These are phyloP conservation scores for Phytophthora macrochlamydospora DNA, from an alignment of 352 stramenopile genomes.

Conservation along the genomic window DNA sequence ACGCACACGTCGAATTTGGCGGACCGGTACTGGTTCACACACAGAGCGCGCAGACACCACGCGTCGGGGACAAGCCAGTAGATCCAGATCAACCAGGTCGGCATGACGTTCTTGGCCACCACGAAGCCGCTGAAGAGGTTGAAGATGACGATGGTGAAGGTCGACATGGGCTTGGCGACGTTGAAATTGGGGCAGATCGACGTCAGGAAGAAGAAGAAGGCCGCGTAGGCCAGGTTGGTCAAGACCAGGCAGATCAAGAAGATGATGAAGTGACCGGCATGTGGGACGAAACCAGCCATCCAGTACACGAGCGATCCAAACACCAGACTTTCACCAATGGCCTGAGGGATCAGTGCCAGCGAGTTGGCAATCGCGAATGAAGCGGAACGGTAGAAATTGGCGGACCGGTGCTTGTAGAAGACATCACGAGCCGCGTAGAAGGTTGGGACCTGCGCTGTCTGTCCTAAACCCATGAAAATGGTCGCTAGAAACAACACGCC, in stretches of 20 bases:
- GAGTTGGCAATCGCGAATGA: slow-evolving; percentile 62
- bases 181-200: slow-evolving; percentile 34
- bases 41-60: slow-evolving; percentile 45
- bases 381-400: slow-evolving; percentile 80
- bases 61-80: slow-evolving; percentile 65
- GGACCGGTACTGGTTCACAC: slow-evolving; percentile 51
- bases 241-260: slow-evolving; percentile 38
- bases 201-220: slow-evolving; percentile 47
- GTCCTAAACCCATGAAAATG: slow-evolving; percentile 83
- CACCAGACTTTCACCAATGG: slow-evolving; percentile 56
- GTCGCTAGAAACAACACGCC: slow-evolving; percentile 79
- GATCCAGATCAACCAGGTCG: slow-evolving; percentile 58
- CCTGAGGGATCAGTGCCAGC: slow-evolving; percentile 34
- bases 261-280: slow-evolving; percentile 35
- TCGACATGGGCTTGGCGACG: slow-evolving; percentile 48
- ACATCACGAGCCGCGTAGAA: slow-evolving; percentile 68
- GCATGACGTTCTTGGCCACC: slow-evolving; percentile 52
- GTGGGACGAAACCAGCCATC: slow-evolving; percentile 55
- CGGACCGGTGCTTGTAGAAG: slow-evolving; percentile 84
- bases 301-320: slow-evolving; percentile 86
- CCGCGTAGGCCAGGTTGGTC: slow-evolving; percentile 37
- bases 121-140: slow-evolving; percentile 63
- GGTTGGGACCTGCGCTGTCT: slow-evolving; percentile 71
- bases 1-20: slow-evolving; percentile 35
- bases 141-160: slow-evolving; percentile 39